These are phyloP conservation scores for Colletotrichum neosansevieriae DNA, from an alignment of 2,329 filamentous ascomycete species.

Conservation along the genomic window DNA sequence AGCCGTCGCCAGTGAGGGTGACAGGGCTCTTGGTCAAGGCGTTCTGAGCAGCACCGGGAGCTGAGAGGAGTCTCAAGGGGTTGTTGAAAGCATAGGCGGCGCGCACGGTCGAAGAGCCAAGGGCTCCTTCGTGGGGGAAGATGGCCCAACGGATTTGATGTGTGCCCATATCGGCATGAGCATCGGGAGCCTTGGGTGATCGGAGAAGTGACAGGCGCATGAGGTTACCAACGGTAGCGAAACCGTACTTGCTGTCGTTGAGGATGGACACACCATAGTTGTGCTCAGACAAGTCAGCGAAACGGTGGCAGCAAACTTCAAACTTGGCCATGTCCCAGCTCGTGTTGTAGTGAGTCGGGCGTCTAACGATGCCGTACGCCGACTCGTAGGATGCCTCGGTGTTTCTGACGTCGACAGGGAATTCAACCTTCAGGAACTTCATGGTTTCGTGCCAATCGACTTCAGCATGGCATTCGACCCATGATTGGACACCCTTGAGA, in stretches of 20 bases:
- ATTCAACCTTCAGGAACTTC: constrained; percentile 99
- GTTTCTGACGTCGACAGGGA: constrained; percentile 91
- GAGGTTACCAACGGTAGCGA: constrained; percentile 86
- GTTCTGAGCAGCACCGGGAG: constrained; percentile 43
- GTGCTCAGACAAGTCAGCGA: constrained; percentile 89
- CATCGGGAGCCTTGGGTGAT: constrained; percentile 92
- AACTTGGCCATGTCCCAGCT: constrained; percentile 98
- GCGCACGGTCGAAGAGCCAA: constrained; percentile 80
- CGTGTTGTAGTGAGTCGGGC: constrained; percentile 98
- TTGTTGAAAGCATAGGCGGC: constrained; percentile 93
- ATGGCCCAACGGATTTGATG: constrained; percentile 93
- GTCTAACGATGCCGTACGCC: constrained; percentile 87
- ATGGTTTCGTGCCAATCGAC: constrained; percentile 98
- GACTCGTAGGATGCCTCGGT: constrained; percentile 96
- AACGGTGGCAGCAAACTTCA: constrained; percentile 96
- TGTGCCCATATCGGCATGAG: constrained; percentile 91
- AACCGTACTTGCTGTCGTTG: constrained; percentile 97
- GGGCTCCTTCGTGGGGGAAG: constrained; percentile 80
- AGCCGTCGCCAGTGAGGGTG: constrained; percentile 72
- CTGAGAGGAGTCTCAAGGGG: constrained; percentile 71
- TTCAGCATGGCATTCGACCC: constrained; percentile 83
- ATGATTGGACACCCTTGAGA: constrained; percentile 72
- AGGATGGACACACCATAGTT: constrained; percentile 92
- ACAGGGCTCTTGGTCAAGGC: constrained; percentile 63
- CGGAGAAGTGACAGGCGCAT: constrained; percentile 92